A percentile compares a stretch with the other conserved stretches of the same genome.
Evolutionary conservation across 2,329 filamentous ascomycete species (phyloP).

Genomic region (Penicillium sp.): DNA sequence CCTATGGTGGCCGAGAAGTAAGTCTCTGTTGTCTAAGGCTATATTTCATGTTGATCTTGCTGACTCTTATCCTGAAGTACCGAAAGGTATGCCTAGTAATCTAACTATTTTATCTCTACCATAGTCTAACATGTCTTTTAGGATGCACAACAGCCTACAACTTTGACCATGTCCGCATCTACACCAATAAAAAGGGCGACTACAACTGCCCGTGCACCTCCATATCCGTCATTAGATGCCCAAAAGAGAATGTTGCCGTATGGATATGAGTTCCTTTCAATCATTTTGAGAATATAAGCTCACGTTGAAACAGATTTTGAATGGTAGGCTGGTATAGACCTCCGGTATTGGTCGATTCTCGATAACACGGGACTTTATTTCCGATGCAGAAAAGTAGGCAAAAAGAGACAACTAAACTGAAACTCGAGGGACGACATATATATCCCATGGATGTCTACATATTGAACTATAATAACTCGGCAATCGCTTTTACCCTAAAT

Average conservation of each 20-base stretch:
- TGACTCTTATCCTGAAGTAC: neutral
- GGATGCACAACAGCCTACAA: neutral
- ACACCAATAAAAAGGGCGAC: slow-evolving; percentile 12
- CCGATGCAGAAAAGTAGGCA: neutral
- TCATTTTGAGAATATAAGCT: neutral
- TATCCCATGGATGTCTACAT: neutral
- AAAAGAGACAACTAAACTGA: neutral
- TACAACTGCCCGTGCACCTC: neutral
- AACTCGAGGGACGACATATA: neutral
- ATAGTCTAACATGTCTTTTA: neutral
- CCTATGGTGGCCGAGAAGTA: slow-evolving; percentile 2
- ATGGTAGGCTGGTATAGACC: neutral
- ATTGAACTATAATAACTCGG: neutral
- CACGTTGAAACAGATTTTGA: neutral
- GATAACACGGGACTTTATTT: neutral
- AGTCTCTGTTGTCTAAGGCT: neutral
- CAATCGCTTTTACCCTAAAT: slow-evolving; percentile 1
- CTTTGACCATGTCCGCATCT: slow-evolving; percentile 8
- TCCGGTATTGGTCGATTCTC: neutral
- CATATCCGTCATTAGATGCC: slow-evolving; percentile 4
- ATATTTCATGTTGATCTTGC: neutral
- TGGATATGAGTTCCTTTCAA: neutral
- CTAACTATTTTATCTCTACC: neutral
- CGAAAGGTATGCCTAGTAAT: neutral
- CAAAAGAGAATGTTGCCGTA: slow-evolving; percentile 15